phyloP scores from a whole-genome alignment of 306 rosid genomes.

The Vigna radiata region DNA sequence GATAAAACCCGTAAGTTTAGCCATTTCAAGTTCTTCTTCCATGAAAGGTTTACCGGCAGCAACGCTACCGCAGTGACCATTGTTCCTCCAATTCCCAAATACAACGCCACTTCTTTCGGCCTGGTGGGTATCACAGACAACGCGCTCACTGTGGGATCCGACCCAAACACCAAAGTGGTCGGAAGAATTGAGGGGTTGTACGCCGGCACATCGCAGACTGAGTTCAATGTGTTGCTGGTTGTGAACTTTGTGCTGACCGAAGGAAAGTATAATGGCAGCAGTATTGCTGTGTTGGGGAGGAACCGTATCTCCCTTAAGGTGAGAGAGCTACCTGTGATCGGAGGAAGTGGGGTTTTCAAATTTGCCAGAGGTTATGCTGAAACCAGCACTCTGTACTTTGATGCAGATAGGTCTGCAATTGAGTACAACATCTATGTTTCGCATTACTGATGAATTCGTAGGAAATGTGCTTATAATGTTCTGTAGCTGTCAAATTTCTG shows the following conservation, averaged over 20 bases:
- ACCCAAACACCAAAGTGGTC: conserved; percentile 45
- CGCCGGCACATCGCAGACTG: conserved; percentile 52
- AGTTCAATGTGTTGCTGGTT: conserved; percentile 50
- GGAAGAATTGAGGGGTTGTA: conserved; percentile 65
- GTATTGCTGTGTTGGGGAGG: conserved; percentile 35
- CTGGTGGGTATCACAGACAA: conserved; percentile 39
- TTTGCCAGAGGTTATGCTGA: background rate
- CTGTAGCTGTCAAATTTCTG: background rate
- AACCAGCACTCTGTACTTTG: background rate
- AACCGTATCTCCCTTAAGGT: conserved; percentile 13
- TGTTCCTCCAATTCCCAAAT: conserved; percentile 1
- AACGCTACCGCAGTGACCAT: conserved; percentile 41
- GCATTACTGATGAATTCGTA: background rate
- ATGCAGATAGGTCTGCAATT: background rate
- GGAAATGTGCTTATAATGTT: background rate
- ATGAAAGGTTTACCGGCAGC: conserved; percentile 52
- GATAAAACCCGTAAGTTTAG: conserved; percentile 52
- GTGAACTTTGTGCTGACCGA: conserved; percentile 63
- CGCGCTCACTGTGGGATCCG: conserved; percentile 51
- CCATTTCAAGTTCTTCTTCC: conserved; percentile 65
- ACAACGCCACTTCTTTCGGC: conserved; percentile 45
- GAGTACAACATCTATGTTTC: conserved; percentile 13
- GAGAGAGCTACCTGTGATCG: background rate
- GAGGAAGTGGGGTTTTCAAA: background rate
- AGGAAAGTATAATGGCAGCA: conserved; percentile 78